phyloP scores from a whole-genome alignment of 805 yeast species.

The Cyberlindnera xylosilytica region DNA sequence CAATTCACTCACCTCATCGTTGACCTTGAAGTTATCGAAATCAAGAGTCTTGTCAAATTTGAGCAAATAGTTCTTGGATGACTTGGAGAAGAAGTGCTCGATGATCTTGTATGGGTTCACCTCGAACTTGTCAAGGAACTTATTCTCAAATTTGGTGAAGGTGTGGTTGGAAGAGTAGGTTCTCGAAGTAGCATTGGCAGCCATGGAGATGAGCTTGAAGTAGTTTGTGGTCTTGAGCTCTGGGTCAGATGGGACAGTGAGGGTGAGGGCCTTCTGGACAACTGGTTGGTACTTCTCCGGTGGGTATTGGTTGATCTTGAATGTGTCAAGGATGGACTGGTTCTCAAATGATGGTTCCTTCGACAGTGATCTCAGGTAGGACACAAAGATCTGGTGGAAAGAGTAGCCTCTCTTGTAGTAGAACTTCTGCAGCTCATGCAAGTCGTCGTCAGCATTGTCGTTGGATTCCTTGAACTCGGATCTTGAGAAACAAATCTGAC shows the following conservation, averaged over 20 bases:
- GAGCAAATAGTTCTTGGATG: slow-evolving; percentile 32
- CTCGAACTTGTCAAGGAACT: slow-evolving; percentile 39
- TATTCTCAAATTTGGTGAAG: slow-evolving; percentile 37
- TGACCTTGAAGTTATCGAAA: slow-evolving; percentile 28
- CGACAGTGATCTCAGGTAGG: slow-evolving; percentile 32
- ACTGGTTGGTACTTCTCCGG: slow-evolving; percentile 32
- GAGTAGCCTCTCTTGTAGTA: slow-evolving; percentile 34
- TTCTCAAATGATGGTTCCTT: slow-evolving; percentile 30
- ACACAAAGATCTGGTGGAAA: slow-evolving; percentile 31
- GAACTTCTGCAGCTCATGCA: slow-evolving; percentile 30
- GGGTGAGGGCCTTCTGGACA: slow-evolving; percentile 34
- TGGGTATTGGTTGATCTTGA: slow-evolving; percentile 32
- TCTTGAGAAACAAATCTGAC: slow-evolving; percentile 34
- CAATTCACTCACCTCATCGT: slow-evolving; percentile 22
- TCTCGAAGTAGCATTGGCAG: slow-evolving; percentile 34
- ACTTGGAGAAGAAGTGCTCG: slow-evolving; percentile 33
- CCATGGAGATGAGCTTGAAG: slow-evolving; percentile 32
- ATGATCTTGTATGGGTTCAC: slow-evolving; percentile 36
- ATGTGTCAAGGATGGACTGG: slow-evolving; percentile 30
- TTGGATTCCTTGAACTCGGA: slow-evolving; percentile 17
- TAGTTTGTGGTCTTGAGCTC: slow-evolving; percentile 27
- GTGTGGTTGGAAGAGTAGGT: slow-evolving; percentile 32
- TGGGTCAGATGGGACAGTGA: slow-evolving; percentile 31
- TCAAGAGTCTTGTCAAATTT: slow-evolving; percentile 32
- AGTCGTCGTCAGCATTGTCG: slow-evolving; percentile 25